A percentile compares a stretch with the other conserved stretches of the same genome.
Evolutionary conservation across 2,329 filamentous ascomycete genomes (phyloP).

Genomic region (Aspergillus intermedius): DNA sequence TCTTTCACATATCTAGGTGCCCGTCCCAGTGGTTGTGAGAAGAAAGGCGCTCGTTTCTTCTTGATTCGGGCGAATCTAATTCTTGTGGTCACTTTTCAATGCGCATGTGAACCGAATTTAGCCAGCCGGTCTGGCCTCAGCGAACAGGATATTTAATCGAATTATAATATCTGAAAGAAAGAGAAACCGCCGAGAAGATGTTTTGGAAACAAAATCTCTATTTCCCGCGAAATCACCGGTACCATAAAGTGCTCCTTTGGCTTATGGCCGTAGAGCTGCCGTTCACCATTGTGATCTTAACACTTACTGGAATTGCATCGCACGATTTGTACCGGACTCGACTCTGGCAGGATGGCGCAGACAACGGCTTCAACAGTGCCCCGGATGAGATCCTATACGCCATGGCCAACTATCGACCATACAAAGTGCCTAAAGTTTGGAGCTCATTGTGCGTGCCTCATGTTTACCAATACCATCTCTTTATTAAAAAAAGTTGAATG

Average conservation of each 20-base stretch:
- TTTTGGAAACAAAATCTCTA: constrained; percentile 17
- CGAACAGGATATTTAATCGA: background rate
- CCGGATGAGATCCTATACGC: constrained; percentile 52
- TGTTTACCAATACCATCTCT: background rate
- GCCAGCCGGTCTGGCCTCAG: constrained; percentile 34
- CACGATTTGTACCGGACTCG: constrained; percentile 56
- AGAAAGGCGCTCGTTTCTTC: background rate
- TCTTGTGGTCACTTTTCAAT: too few species aligned
- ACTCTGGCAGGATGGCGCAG: constrained; percentile 56
- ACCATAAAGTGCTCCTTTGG: constrained; percentile 45
- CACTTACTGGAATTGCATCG: constrained; percentile 56
- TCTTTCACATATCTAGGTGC: too few species aligned
- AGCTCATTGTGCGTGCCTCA: constrained; percentile 48
- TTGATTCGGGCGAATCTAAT: constrained; percentile 8
- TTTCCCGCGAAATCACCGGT: constrained; percentile 50
- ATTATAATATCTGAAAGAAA: background rate
- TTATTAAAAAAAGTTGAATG: background rate
- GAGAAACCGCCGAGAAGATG: background rate
- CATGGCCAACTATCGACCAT: constrained; percentile 52
- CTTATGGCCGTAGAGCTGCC: constrained; percentile 52
- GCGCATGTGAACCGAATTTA: constrained; percentile 23
- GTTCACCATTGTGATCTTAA: constrained; percentile 51
- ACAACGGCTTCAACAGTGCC: constrained; percentile 57
- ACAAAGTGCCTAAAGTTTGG: constrained; percentile 52
- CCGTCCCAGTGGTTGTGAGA: too few species aligned